Conservation (phyloP, 352 stramenopile species). For the Blastocystis hominis region DNA sequence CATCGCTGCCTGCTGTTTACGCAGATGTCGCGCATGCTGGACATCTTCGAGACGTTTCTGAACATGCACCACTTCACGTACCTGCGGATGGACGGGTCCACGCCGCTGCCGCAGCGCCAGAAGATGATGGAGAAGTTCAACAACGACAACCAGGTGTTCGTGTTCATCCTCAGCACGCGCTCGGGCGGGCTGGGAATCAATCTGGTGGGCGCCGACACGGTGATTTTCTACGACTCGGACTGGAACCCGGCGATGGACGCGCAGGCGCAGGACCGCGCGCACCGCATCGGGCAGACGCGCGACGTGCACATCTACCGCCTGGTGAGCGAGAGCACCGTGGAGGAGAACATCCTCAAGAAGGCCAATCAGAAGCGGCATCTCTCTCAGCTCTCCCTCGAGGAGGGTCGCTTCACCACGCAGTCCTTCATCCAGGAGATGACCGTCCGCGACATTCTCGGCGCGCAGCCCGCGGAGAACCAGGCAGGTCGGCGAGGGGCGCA, state of each 20-base stretch:
- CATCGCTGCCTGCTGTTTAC: conserved; percentile 89
- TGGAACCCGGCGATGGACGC: conserved; percentile 85
- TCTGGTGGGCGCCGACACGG: conserved; percentile 87
- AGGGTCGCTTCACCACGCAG: conserved; percentile 24
- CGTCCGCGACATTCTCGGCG: conserved; percentile 1
- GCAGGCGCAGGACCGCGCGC: conserved; percentile 84
- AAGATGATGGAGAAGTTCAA: conserved; percentile 96
- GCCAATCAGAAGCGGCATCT: conserved; percentile 90
- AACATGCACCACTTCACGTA: conserved; percentile 93
- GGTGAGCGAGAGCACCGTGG: conserved; percentile 87
- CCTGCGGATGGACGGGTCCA: conserved; percentile 89
- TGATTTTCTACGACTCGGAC: conserved; percentile 81
- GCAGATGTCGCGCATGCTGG: conserved; percentile 98
- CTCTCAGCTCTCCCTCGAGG: conserved; percentile 79
- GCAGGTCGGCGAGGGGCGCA: neutral
- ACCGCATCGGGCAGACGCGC: conserved; percentile 90
- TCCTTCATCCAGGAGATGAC: conserved; percentile 32
- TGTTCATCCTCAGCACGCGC: conserved; percentile 95
- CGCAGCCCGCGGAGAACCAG: conserved; percentile 21
- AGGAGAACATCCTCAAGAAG: conserved; percentile 99
- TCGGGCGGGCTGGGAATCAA: no score
- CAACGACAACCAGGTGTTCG: conserved; percentile 85
- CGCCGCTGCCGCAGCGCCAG: conserved; percentile 85
- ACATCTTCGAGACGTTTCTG: conserved; percentile 94
- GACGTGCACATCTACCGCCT: conserved; percentile 98